A percentile compares a stretch with the other conserved stretches of the same genome.
Evolutionary conservation across 495 filamentous ascomycete species (phyloP).

Genomic region (Monascus purpureus): DNA sequence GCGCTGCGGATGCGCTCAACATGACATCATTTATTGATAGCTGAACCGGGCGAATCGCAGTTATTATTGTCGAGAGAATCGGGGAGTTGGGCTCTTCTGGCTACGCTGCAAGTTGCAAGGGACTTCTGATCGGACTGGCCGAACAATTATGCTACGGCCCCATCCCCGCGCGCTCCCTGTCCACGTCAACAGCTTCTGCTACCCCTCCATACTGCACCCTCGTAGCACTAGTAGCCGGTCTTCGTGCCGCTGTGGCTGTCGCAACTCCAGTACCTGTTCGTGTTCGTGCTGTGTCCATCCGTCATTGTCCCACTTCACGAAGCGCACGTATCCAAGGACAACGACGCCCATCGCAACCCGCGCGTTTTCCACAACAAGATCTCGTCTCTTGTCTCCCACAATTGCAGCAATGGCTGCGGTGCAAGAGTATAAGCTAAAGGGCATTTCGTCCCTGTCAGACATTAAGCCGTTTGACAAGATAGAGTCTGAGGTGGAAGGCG

Average conservation of each 20-base stretch:
- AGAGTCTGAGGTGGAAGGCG: conserved; percentile 80
- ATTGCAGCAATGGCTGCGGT: conserved; percentile 25
- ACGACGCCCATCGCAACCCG: neutral
- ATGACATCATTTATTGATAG: no score
- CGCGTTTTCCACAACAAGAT: neutral
- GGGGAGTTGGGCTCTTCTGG: no score
- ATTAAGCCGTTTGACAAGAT: conserved; percentile 68
- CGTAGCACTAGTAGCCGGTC: no score
- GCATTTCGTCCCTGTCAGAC: conserved; percentile 48
- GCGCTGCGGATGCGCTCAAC: no score
- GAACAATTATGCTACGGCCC: no score
- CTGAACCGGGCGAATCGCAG: no score
- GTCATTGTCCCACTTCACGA: neutral
- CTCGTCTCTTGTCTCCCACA: conserved; percentile 6
- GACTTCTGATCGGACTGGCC: no score
- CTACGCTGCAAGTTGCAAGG: no score
- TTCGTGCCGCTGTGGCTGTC: conserved; percentile 14
- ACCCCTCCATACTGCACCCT: conserved; percentile 4
- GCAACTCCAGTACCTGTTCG: conserved; percentile 8
- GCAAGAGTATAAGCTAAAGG: conserved; percentile 79
- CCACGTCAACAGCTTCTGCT: conserved; percentile 4
- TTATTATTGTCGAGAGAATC: no score
- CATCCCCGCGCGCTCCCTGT: no score
- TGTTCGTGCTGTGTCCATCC: conserved; percentile 13
- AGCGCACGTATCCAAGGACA: neutral